phyloP scores from a whole-genome alignment of 2,329 filamentous ascomycete species.

The Lecanicillium sp. region DNA sequence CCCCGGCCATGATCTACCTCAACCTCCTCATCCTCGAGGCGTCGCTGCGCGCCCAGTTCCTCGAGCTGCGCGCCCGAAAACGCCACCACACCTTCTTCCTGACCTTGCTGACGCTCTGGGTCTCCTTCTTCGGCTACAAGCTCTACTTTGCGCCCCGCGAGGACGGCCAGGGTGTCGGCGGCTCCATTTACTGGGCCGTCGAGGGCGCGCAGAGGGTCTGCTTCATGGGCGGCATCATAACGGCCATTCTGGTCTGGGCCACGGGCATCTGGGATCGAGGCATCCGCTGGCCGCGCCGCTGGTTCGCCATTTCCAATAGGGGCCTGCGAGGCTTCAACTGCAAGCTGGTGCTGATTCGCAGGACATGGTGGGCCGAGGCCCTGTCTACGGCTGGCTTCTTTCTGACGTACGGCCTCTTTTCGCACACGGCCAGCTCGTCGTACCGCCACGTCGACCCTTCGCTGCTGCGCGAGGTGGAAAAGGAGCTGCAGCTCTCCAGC shows the following conservation, averaged over 20 bases:
- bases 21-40: constrained; percentile 96
- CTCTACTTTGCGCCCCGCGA: constrained; percentile 94
- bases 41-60: constrained; percentile 85
- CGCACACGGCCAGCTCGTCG: constrained; percentile 57
- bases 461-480: constrained; percentile 52
- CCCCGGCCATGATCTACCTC: constrained; percentile 92
- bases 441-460: constrained; percentile 71
- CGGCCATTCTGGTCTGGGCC: constrained; percentile 79
- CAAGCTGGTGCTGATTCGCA: constrained; percentile 84
- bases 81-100: constrained; percentile 93
- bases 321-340: constrained; percentile 90
- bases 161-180: constrained; percentile 84
- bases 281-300: constrained; percentile 86
- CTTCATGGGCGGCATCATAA: constrained; percentile 84
- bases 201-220: constrained; percentile 86
- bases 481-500: constrained; percentile 42
- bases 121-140: constrained; percentile 76
- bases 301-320: constrained; percentile 83
- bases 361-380: constrained; percentile 73
- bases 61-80: constrained; percentile 78
- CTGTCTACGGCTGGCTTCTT: constrained; percentile 68
- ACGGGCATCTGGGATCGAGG: constrained; percentile 96
- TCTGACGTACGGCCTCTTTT: constrained; percentile 67
- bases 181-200: constrained; percentile 92
- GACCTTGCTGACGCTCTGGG: constrained; percentile 71